phyloP scores from a whole-genome alignment of 2,329 filamentous ascomycete genomes.

The Venturia effusa region DNA sequence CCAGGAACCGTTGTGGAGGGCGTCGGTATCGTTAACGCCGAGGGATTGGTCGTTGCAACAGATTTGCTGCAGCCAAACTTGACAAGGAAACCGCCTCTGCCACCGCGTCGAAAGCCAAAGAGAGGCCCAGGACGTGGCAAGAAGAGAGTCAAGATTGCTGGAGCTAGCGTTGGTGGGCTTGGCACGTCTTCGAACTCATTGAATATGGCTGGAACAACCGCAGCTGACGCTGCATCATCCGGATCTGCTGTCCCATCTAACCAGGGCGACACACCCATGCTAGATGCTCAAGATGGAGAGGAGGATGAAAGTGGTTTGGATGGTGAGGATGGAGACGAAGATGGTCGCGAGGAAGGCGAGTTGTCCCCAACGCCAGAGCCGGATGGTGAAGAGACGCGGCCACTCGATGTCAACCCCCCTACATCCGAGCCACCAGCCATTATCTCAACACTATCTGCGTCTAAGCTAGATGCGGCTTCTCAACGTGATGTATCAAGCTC shows the following conservation, averaged over 20 bases:
- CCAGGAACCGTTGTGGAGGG: slow-evolving; percentile 50
- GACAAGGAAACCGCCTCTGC: slow-evolving; percentile 53
- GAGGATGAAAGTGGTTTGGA: slow-evolving; percentile 40
- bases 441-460: slow-evolving; percentile 1
- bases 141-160: slow-evolving; percentile 54
- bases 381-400: slow-evolving; percentile 16
- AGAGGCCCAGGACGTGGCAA: slow-evolving; percentile 73
- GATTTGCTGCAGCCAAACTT: slow-evolving; percentile 36
- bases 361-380: slow-evolving; percentile 34
- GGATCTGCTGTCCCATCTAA: slow-evolving; percentile 25
- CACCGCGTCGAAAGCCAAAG: slow-evolving; percentile 65
- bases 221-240: slow-evolving; percentile 23
- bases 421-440: background rate
- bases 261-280: slow-evolving; percentile 28
- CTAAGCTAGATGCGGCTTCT: slow-evolving; percentile 9
- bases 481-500: slow-evolving; percentile 28
- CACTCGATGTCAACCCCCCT: background rate
- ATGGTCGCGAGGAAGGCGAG: slow-evolving; percentile 31
- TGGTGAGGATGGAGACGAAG: slow-evolving; percentile 34
- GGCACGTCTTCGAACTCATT: slow-evolving; percentile 23
- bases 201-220: slow-evolving; percentile 17
- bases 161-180: slow-evolving; percentile 26
- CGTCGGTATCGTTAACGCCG: slow-evolving; percentile 47
- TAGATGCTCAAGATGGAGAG: slow-evolving; percentile 34
- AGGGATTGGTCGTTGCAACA: slow-evolving; percentile 46